These are phyloP conservation scores for Arachis hypogaea DNA, from an alignment of 306 rosid genomes.

Conservation along the genomic window DNA sequence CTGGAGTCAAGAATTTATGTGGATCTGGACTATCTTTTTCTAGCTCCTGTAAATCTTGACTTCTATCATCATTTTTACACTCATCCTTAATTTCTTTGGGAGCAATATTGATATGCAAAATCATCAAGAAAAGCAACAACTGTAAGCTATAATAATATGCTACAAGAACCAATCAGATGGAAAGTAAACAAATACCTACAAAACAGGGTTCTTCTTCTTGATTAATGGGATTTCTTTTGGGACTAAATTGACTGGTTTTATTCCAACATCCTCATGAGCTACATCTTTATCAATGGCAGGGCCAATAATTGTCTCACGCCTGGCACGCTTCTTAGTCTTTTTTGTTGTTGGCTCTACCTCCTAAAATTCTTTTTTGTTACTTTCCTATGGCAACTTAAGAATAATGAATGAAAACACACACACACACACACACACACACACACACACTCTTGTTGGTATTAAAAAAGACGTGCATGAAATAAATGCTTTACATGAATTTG, in stretches of 20 bases:
- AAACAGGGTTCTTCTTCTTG: constrained; percentile 73
- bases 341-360: constrained; percentile 53
- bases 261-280: constrained; percentile 87
- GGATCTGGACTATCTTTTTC: constrained; percentile 53
- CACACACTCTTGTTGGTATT: constrained; percentile 8
- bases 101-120: constrained; percentile 72
- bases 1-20: constrained; percentile 62
- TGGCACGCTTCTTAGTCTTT: constrained; percentile 63
- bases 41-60: constrained; percentile 55
- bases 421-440: not conserved
- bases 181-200: constrained; percentile 61
- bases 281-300: constrained; percentile 92
- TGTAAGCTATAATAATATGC: constrained; percentile 23
- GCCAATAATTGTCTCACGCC: constrained; percentile 74
- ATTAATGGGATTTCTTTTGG: constrained; percentile 90
- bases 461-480: not conserved
- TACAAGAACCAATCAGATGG: constrained; percentile 33
- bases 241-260: constrained; percentile 74
- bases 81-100: constrained; percentile 59
- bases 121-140: constrained; percentile 33
- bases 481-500: constrained; percentile 20
- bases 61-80: constrained; percentile 50
- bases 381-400: not conserved
- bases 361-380: constrained; percentile 46
- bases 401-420: not conserved